phyloP scores from a whole-genome alignment of 1,284 basidiomycete genomes.

The Tetrapyrgos nigripes region DNA sequence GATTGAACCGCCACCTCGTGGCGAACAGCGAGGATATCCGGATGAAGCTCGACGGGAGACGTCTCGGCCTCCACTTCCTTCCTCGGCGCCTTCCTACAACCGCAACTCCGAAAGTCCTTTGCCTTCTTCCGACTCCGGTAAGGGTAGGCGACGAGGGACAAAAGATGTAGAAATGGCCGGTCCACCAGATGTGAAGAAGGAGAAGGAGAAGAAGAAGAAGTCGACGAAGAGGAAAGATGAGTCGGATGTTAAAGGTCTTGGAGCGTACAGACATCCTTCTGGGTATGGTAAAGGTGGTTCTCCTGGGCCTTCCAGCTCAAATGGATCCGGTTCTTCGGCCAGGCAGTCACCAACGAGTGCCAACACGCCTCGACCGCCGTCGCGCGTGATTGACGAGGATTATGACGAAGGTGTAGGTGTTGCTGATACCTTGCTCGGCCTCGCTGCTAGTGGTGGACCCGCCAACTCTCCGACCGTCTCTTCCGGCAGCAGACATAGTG shows the following conservation, averaged over 20 bases:
- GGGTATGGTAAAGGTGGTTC: conserved; percentile 48
- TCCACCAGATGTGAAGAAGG: conserved; percentile 32
- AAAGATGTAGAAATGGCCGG: conserved; percentile 31
- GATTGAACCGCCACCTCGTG: conserved; percentile 28
- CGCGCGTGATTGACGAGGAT: conserved; percentile 78
- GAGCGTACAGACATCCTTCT: conserved; percentile 24
- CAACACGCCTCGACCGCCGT: conserved; percentile 57
- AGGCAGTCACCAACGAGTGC: conserved; percentile 74
- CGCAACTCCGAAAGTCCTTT: conserved; percentile 50
- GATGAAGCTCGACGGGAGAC: not conserved
- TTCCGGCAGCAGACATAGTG: conserved; percentile 55
- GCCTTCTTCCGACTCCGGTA: conserved; percentile 34
- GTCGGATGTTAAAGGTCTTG: not conserved
- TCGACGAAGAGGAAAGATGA: conserved; percentile 46
- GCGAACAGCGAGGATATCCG: not conserved
- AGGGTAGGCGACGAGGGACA: conserved; percentile 13
- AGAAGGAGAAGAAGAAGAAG: conserved; percentile 44
- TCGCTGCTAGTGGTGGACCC: conserved; percentile 45
- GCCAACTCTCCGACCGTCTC: conserved; percentile 60
- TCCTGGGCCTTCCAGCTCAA: conserved; percentile 66
- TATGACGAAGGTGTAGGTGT: conserved; percentile 75
- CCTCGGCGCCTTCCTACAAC: conserved; percentile 34
- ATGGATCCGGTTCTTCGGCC: conserved; percentile 64
- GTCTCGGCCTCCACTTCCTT: conserved; percentile 22
- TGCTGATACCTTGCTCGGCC: conserved; percentile 72